These are phyloP conservation scores for Acanthamoeba rhysodes DNA, from an alignment of 208 protist species.

Conservation along the genomic window DNA sequence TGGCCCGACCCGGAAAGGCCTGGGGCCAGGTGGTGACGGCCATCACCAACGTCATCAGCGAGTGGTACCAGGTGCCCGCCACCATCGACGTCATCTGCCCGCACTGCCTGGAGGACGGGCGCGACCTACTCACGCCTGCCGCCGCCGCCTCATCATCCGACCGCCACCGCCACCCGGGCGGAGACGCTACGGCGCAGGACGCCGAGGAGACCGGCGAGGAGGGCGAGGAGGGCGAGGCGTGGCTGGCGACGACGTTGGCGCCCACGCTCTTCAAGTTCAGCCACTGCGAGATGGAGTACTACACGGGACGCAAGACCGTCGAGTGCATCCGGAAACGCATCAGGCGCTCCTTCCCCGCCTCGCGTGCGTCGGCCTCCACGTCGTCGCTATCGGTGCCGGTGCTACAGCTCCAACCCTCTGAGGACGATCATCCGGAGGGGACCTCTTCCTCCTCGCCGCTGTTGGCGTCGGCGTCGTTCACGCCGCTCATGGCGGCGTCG, in stretches of 20 bases:
- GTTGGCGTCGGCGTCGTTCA: too few relatives aligned
- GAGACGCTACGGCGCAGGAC: too few relatives aligned
- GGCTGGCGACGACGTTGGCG: not conserved
- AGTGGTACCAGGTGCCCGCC: slow-evolving; percentile 19
- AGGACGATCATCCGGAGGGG: too few relatives aligned
- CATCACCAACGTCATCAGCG: slow-evolving; percentile 54
- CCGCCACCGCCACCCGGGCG: not conserved
- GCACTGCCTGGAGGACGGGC: slow-evolving; percentile 28
- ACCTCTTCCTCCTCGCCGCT: too few relatives aligned
- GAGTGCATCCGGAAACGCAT: not conserved
- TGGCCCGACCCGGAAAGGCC: not conserved
- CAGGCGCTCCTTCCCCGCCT: not conserved
- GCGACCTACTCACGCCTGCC: too few relatives aligned
- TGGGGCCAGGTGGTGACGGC: not conserved
- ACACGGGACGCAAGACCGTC: not conserved
- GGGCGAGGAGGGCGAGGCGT: not conserved
- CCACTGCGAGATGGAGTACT: slow-evolving; percentile 44
- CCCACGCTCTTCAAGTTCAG: not conserved
- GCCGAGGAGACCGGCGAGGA: not conserved
- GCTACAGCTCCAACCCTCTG: too few relatives aligned
- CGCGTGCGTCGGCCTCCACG: not conserved
- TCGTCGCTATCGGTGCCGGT: too few relatives aligned
- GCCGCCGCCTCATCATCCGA: not conserved
- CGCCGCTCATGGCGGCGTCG: not conserved
- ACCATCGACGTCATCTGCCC: slow-evolving; percentile 4